These are phyloP conservation scores for Isatis tinctoria DNA, from an alignment of 345 rosid genomes.

Conservation along the genomic window DNA sequence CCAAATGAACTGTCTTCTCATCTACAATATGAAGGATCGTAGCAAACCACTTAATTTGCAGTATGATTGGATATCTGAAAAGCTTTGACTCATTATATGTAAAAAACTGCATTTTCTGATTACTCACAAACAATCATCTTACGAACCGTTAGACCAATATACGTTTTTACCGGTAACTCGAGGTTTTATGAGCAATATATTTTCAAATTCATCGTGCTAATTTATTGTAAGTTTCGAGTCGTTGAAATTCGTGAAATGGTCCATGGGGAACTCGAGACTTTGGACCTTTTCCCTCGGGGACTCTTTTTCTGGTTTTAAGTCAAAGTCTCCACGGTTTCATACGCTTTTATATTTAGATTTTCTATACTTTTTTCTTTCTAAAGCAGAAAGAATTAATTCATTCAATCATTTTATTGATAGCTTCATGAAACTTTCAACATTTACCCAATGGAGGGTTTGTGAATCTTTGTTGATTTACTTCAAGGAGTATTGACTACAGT, in stretches of 20 bases:
- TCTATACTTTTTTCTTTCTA: background rate
- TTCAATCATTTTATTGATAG: background rate
- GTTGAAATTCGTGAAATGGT: constrained; percentile 6
- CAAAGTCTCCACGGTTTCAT: constrained; percentile 19
- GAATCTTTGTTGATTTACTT: background rate
- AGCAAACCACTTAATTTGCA: background rate
- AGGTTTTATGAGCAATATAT: background rate
- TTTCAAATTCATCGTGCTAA: background rate
- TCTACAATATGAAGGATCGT: background rate
- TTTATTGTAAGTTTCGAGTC: background rate
- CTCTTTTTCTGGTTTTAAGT: constrained; percentile 13
- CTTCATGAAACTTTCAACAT: background rate
- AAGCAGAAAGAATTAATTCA: background rate
- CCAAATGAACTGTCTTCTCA: background rate
- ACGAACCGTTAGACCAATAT: background rate
- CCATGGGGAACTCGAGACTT: background rate
- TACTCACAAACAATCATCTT: background rate
- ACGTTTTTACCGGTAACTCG: background rate
- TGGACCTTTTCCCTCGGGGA: background rate
- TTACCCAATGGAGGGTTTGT: background rate
- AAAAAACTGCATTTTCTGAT: background rate
- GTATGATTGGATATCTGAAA: background rate
- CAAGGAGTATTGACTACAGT: background rate
- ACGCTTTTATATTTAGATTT: background rate
- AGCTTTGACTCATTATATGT: background rate